Conservation (phyloP, 2,329 filamentous ascomycete genomes). For the Colletotrichum theobromicola region DNA sequence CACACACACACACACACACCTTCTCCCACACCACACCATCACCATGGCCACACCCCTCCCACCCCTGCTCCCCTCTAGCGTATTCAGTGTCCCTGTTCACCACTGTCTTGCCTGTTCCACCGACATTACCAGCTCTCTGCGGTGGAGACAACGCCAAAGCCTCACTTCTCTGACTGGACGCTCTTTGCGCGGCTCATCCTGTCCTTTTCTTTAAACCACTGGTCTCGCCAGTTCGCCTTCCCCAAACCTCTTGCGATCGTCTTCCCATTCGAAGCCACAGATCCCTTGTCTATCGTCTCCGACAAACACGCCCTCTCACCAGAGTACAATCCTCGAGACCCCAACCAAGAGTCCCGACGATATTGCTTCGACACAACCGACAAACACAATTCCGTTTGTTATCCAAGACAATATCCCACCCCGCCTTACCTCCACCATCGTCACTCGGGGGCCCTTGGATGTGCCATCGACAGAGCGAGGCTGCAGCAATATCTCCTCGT, state of each 20-base stretch:
- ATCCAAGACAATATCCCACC: not conserved
- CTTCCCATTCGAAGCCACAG: slow-evolving; percentile 21
- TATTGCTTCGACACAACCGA: slow-evolving; percentile 3
- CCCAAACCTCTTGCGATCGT: not conserved
- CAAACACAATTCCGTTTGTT: not conserved
- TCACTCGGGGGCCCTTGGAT: slow-evolving; percentile 12
- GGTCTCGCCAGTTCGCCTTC: slow-evolving; percentile 14
- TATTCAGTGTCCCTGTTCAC: slow-evolving; percentile 11
- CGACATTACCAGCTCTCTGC: slow-evolving; percentile 23
- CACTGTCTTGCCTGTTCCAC: slow-evolving; percentile 20
- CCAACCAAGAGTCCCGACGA: not conserved
- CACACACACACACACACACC: not conserved
- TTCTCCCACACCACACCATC: not conserved
- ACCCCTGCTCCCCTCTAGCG: slow-evolving; percentile 7
- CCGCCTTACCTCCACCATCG: not conserved
- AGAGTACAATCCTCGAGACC: slow-evolving; percentile 7
- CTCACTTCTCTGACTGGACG: slow-evolving; percentile 25
- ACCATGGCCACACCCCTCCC: not conserved
- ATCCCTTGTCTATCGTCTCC: slow-evolving; percentile 16
- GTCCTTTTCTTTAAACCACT: slow-evolving; percentile 23
- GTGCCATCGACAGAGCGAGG: slow-evolving; percentile 11
- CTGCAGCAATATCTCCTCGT: slow-evolving; percentile 7
- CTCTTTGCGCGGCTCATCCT: slow-evolving; percentile 21
- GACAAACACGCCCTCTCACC: slow-evolving; percentile 3
- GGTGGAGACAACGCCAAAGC: slow-evolving; percentile 23